phyloP scores from a whole-genome alignment of 1,284 basidiomycete species.

The Tilletiaria anomala region DNA sequence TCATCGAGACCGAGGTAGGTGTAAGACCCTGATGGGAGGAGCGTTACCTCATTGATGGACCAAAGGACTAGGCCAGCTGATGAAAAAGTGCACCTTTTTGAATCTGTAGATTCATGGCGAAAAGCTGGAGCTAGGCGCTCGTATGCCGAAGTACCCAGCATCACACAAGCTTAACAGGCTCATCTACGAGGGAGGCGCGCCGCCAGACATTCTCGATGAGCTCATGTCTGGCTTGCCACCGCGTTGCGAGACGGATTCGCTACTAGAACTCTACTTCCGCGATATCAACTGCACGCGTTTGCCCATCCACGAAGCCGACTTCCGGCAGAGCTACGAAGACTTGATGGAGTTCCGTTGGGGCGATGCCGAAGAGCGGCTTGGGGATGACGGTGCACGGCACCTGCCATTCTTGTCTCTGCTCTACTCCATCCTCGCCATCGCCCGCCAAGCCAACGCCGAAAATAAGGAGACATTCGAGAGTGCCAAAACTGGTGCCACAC shows the following conservation, averaged over 20 bases:
- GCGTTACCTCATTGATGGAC: too few relatives aligned
- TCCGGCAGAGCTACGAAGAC: conserved; percentile 63
- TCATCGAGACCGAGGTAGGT: conserved; percentile 30
- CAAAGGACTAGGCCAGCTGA: too few relatives aligned
- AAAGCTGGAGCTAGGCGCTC: conserved; percentile 26
- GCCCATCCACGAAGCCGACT: conserved; percentile 73
- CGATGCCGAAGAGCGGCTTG: conserved; percentile 15
- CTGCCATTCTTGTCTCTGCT: conserved; percentile 78
- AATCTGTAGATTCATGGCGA: conserved; percentile 35
- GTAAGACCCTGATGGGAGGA: too few relatives aligned
- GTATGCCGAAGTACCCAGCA: conserved; percentile 28
- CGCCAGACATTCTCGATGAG: conserved; percentile 20
- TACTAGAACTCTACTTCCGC: conserved; percentile 30
- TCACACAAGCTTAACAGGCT: conserved; percentile 27
- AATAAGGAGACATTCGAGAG: conserved; percentile 37
- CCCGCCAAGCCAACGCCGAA: conserved; percentile 70
- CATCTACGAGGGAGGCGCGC: conserved; percentile 32
- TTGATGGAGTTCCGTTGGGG: conserved; percentile 48
- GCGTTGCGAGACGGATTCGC: conserved; percentile 15
- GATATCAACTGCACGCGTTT: conserved; percentile 84
- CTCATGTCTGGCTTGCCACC: conserved; percentile 29
- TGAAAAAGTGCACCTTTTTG: too few relatives aligned
- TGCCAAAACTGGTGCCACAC: conserved; percentile 21
- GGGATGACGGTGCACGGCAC: conserved; percentile 51
- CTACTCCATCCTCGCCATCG: conserved; percentile 83